A percentile compares a stretch with the other conserved stretches of the same genome.
Conservation (phyloP, 352 stramenopile species). For the Thalassiosira hispida region DNA sequence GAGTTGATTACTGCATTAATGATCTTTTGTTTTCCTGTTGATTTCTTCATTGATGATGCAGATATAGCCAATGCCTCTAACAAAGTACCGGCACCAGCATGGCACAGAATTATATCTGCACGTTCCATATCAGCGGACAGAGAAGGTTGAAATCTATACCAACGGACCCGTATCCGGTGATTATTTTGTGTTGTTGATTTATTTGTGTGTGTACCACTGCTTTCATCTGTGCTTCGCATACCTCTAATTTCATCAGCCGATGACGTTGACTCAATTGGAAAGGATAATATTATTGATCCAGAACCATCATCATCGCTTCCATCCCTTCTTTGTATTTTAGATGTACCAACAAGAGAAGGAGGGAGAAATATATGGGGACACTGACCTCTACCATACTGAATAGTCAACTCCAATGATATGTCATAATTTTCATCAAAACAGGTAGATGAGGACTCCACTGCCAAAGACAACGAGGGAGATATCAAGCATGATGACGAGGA, state of each 20-base stretch:
- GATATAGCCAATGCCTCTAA: slow-evolving; percentile 87
- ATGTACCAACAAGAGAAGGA: slow-evolving; percentile 2
- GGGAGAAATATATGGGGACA: slow-evolving; percentile 34
- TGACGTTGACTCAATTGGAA: slow-evolving; percentile 1
- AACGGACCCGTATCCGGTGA: slow-evolving; percentile 17
- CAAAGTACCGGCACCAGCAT: slow-evolving; percentile 93
- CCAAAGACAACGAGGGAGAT: slow-evolving; percentile 14
- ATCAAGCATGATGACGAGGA: slow-evolving; percentile 5
- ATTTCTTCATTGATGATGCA: slow-evolving; percentile 9
- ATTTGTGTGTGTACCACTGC: neutral
- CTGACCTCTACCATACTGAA: slow-evolving; percentile 76
- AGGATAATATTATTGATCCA: slow-evolving; percentile 32
- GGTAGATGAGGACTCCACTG: slow-evolving; percentile 9
- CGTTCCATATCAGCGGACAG: slow-evolving; percentile 90
- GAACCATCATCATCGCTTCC: slow-evolving; percentile 16
- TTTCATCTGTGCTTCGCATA: too few species aligned
- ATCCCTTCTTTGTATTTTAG: neutral
- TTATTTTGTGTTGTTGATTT: slow-evolving; percentile 19
- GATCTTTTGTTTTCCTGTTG: slow-evolving; percentile 53
- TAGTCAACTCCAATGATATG: slow-evolving; percentile 46
- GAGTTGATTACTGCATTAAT: slow-evolving; percentile 93
- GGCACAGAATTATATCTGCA: slow-evolving; percentile 93
- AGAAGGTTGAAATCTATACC: slow-evolving; percentile 91
- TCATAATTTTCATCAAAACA: neutral
- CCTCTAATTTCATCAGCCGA: too few species aligned